These are phyloP conservation scores for Albatrellus ellisii DNA, from an alignment of 768 basidiomycete species.

Conservation along the genomic window DNA sequence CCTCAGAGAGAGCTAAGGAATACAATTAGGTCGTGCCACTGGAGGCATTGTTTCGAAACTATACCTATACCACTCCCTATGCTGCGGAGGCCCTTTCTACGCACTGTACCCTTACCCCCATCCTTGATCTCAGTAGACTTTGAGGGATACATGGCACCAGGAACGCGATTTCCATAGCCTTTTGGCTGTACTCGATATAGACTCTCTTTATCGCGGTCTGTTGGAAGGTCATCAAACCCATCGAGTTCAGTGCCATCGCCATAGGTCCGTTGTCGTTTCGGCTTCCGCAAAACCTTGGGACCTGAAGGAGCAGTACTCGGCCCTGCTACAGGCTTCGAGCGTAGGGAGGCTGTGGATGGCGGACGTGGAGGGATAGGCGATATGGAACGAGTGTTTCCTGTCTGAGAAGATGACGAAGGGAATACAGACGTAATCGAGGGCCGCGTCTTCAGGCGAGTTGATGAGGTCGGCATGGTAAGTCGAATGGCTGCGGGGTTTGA, in stretches of 20 bases:
- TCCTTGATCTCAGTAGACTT: constrained; percentile 27
- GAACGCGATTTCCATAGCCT: constrained; percentile 48
- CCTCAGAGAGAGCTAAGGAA: constrained; percentile 1
- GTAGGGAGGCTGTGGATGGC: constrained; percentile 39
- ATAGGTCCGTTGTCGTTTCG: constrained; percentile 64
- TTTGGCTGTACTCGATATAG: constrained; percentile 67
- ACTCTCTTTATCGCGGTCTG: constrained; percentile 73
- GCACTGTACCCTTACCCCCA: constrained; percentile 39
- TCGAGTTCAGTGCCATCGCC: constrained; percentile 90
- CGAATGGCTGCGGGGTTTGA: constrained; percentile 66
- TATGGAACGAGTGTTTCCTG: constrained; percentile 29
- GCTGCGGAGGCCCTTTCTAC: constrained; percentile 40
- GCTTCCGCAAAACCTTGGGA: constrained; percentile 59
- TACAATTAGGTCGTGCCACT: constrained; percentile 16
- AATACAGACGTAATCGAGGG: constrained; percentile 72
- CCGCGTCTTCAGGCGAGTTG: constrained; percentile 56
- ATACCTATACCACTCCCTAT: constrained; percentile 25
- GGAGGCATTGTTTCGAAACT: constrained; percentile 7
- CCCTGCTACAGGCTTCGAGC: constrained; percentile 18
- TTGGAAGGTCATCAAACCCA: constrained; percentile 74
- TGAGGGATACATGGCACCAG: constrained; percentile 33
- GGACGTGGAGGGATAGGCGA: constrained; percentile 48
- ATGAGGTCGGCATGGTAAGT: constrained; percentile 77
- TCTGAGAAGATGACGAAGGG: constrained; percentile 24
- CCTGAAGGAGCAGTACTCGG: constrained; percentile 31